Percentiles rank a stretch among this genome's conserved stretches.
Conservation (phyloP, 2,329 filamentous ascomycete genomes). For the Cytospora chrysosperma region DNA sequence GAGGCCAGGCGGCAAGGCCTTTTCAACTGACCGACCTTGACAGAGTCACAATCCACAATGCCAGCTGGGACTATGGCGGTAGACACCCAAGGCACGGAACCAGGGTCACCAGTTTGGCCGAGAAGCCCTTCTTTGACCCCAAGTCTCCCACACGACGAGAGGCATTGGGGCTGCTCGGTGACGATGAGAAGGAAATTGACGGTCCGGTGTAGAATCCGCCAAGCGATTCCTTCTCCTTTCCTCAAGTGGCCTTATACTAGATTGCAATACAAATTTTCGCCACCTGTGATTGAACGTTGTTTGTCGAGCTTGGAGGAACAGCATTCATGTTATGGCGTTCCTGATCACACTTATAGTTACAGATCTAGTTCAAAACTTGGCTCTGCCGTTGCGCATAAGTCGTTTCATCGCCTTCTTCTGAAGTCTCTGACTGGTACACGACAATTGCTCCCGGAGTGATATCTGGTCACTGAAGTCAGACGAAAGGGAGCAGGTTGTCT, state of each 20-base stretch:
- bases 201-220: constrained; percentile 6
- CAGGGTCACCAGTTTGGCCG: constrained; percentile 67
- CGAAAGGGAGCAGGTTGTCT: too few relatives aligned
- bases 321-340: too few relatives aligned
- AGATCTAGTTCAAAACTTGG: too few relatives aligned
- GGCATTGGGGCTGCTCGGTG: constrained; percentile 62
- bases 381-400: too few relatives aligned
- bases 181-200: constrained; percentile 45
- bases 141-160: constrained; percentile 65
- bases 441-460: too few relatives aligned
- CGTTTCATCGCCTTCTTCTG: too few relatives aligned
- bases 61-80: constrained; percentile 71
- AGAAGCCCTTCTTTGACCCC: constrained; percentile 67
- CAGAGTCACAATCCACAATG: constrained; percentile 71
- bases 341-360: too few relatives aligned
- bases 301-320: too few relatives aligned
- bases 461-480: too few relatives aligned
- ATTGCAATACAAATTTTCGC: not conserved
- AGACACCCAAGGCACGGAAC: constrained; percentile 68
- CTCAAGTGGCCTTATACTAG: not conserved
- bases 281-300: too few relatives aligned
- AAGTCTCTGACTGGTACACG: too few relatives aligned
- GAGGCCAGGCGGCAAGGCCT: not conserved
- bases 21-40: not conserved
- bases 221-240: not conserved